Evolutionary conservation across 2,329 filamentous ascomycete species (phyloP).

Genomic region (Didymella lethalis): DNA sequence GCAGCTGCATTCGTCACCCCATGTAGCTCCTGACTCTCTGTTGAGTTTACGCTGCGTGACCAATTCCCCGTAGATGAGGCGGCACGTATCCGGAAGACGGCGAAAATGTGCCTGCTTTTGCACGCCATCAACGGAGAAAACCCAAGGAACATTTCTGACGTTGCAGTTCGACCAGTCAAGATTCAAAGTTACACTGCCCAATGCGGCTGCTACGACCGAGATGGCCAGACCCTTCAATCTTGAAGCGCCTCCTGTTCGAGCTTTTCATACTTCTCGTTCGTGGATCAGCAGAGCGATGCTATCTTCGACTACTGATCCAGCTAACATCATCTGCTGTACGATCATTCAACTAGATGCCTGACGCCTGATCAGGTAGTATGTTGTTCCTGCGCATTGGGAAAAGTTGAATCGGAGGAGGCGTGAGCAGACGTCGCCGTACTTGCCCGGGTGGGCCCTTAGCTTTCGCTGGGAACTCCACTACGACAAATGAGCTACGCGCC

Average conservation of each 20-base stretch:
- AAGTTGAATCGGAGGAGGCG: not conserved
- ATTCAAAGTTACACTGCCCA: not conserved
- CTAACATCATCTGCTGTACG: not conserved
- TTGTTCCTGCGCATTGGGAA: slow-evolving; percentile 2
- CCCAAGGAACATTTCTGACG: slow-evolving; percentile 21
- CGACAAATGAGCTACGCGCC: not conserved
- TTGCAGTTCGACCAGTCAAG: not conserved
- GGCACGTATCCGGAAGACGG: slow-evolving; percentile 4
- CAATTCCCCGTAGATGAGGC: not conserved
- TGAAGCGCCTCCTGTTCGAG: slow-evolving; percentile 9
- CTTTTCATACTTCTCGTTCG: not conserved
- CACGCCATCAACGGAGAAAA: slow-evolving; percentile 3
- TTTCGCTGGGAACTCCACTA: not conserved
- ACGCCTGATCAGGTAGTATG: not conserved
- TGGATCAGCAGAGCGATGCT: not conserved
- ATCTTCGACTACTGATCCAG: not conserved
- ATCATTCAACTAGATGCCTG: not conserved
- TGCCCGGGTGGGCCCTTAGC: slow-evolving; percentile 1
- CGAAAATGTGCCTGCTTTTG: slow-evolving; percentile 1
- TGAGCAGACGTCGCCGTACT: slow-evolving; percentile 8
- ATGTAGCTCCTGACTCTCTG: not conserved
- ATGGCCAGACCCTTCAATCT: slow-evolving; percentile 14
- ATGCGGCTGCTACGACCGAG: slow-evolving; percentile 8
- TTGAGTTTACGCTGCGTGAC: not conserved
- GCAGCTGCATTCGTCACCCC: not conserved